phyloP scores from a whole-genome alignment of 108 stramenopile species.

The Skeletonema potamos region DNA sequence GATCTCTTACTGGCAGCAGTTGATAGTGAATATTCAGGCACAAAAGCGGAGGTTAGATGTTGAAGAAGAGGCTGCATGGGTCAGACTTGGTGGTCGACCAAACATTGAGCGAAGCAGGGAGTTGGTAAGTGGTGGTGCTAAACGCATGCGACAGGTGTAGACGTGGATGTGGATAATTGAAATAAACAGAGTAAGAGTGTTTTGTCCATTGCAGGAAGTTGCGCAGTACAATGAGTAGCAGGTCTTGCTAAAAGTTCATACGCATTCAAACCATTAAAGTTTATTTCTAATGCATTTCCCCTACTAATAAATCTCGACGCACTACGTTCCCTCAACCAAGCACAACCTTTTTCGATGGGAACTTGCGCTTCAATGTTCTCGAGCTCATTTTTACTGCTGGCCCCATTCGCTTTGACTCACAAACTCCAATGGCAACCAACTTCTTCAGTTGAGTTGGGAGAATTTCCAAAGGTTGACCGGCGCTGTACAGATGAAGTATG shows the following conservation, averaged over 20 bases:
- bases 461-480: conserved; percentile 6
- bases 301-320: neutral
- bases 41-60: neutral
- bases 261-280: no score
- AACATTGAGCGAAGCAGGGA: neutral
- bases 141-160: neutral
- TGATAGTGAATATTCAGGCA: neutral
- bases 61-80: neutral
- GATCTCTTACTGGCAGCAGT: neutral
- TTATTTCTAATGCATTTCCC: neutral
- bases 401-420: conserved; percentile 13
- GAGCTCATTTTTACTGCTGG: conserved; percentile 15
- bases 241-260: no score
- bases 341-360: neutral
- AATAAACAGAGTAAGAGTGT: no score
- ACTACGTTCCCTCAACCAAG: neutral
- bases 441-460: conserved; percentile 29
- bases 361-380: conserved; percentile 5
- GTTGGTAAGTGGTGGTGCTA: neutral
- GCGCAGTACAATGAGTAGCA: no score
- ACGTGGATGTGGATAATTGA: no score
- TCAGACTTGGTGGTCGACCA: neutral
- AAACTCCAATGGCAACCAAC: conserved; percentile 28
- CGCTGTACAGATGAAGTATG: conserved; percentile 26
- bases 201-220: no score